Percentiles rank a stretch among this genome's conserved stretches.
These are phyloP conservation scores for Amaranthus tricolor DNA, from an alignment of 179 eudicot species.

Conservation along the genomic window DNA sequence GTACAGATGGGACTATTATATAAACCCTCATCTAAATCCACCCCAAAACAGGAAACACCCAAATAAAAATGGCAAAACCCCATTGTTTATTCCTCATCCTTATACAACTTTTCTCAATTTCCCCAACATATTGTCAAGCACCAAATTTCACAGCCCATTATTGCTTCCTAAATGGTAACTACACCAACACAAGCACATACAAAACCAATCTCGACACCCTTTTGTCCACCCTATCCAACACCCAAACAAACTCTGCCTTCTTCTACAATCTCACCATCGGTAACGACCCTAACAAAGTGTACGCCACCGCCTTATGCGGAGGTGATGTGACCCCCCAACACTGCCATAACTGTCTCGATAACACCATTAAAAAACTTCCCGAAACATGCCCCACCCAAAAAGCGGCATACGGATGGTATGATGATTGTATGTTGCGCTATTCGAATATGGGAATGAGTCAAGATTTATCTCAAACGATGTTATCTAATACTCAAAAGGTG, in stretches of 20 bases:
- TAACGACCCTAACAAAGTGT: conserved; percentile 14
- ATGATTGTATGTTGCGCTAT: conserved; percentile 36
- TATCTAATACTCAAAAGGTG: background rate
- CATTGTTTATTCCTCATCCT: background rate
- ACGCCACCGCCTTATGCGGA: conserved; percentile 28
- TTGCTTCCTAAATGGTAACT: background rate
- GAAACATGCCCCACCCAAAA: conserved; percentile 38
- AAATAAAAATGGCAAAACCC: background rate
- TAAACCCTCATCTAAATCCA: background rate
- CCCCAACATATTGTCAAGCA: background rate
- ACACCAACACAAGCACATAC: conserved; percentile 16
- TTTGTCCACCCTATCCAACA: conserved; percentile 22
- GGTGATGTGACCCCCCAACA: conserved; percentile 22
- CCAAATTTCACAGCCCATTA: background rate
- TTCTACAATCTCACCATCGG: conserved; percentile 33
- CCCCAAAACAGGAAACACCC: background rate
- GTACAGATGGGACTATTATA: no score
- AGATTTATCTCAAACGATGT: background rate
- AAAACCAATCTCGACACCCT: conserved; percentile 35
- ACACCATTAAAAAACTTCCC: conserved; percentile 9
- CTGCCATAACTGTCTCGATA: conserved; percentile 22
- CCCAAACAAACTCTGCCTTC: conserved; percentile 9
- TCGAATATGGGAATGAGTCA: conserved; percentile 19
- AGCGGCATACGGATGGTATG: conserved; percentile 36
- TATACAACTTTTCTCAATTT: background rate